phyloP scores from a whole-genome alignment of 2,329 filamentous ascomycete genomes.

The Rhynchosporium secalis region DNA sequence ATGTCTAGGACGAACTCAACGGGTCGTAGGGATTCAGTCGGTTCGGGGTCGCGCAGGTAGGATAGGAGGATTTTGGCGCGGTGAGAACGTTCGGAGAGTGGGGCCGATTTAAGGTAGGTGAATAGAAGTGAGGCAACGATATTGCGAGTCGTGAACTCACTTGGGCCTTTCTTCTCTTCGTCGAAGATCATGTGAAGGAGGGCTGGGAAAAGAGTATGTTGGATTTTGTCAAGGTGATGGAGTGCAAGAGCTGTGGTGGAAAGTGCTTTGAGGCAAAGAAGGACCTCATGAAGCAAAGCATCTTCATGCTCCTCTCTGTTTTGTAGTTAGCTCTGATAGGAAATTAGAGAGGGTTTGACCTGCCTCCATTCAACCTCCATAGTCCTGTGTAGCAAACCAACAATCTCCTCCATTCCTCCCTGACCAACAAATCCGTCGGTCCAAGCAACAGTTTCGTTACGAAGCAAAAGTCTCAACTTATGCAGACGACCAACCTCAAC shows the following conservation, averaged over 20 bases:
- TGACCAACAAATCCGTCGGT: conserved; percentile 88
- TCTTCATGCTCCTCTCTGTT: conserved; percentile 92
- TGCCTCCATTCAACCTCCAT: conserved; percentile 96
- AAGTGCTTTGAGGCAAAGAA: conserved; percentile 90
- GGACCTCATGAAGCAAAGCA: conserved; percentile 83
- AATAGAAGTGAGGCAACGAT: conserved; percentile 89
- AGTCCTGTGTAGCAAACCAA: conserved; percentile 82
- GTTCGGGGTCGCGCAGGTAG: conserved; percentile 78
- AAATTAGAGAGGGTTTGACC: conserved; percentile 38
- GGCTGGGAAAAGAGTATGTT: conserved; percentile 79
- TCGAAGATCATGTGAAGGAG: conserved; percentile 89
- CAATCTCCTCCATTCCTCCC: conserved; percentile 90
- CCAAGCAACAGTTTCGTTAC: conserved; percentile 96
- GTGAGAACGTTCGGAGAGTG: conserved; percentile 59
- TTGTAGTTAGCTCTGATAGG: conserved; percentile 42
- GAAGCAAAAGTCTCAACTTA: conserved; percentile 82
- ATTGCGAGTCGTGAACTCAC: conserved; percentile 90
- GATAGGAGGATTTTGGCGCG: conserved; percentile 73
- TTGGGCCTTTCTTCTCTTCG: conserved; percentile 96
- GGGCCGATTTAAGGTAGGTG: conserved; percentile 75
- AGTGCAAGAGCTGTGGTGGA: conserved; percentile 89
- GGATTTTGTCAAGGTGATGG: conserved; percentile 77
- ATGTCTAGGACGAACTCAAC: conserved; percentile 88
- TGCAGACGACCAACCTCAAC: conserved; percentile 95
- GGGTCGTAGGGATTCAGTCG: conserved; percentile 72